Evolutionary conservation across 1,284 basidiomycete species (phyloP).

Genomic region (Moesziomyces globuligerus): DNA sequence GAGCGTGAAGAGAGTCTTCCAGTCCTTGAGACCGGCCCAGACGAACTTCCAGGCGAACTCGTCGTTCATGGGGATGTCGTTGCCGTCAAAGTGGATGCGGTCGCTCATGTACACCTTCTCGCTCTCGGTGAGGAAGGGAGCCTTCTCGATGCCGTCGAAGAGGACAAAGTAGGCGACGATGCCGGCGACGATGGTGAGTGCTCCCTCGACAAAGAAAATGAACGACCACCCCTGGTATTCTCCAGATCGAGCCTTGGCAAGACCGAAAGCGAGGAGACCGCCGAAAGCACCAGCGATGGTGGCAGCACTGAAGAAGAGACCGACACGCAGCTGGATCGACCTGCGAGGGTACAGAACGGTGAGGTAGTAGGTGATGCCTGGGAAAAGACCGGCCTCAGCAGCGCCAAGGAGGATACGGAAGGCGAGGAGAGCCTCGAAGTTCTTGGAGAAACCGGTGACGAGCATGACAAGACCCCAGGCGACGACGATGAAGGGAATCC

Average conservation of each 20-base stretch:
- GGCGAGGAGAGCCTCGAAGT: conserved; percentile 66
- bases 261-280: conserved; percentile 62
- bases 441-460: conserved; percentile 68
- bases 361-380: conserved; percentile 48
- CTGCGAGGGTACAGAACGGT: conserved; percentile 48
- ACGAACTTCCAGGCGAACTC: conserved; percentile 56
- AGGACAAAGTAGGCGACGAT: conserved; percentile 62
- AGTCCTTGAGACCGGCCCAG: conserved; percentile 53
- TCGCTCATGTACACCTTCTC: conserved; percentile 54
- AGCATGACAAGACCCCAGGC: conserved; percentile 69
- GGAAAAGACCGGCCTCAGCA: conserved; percentile 59
- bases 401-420: conserved; percentile 68
- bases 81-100: conserved; percentile 51
- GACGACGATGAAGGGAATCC: conserved; percentile 63
- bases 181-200: conserved; percentile 69
- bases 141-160: conserved; percentile 46
- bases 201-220: conserved; percentile 71
- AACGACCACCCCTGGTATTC: conserved; percentile 35
- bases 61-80: conserved; percentile 57
- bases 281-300: conserved; percentile 71
- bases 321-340: conserved; percentile 51
- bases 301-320: conserved; percentile 59
- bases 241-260: conserved; percentile 58
- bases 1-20: conserved; percentile 56
- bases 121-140: conserved; percentile 49